Base-by-base conservation (phyloP, 2,329 filamentous ascomycete genomes). In the Sporothrix sp. region DNA sequence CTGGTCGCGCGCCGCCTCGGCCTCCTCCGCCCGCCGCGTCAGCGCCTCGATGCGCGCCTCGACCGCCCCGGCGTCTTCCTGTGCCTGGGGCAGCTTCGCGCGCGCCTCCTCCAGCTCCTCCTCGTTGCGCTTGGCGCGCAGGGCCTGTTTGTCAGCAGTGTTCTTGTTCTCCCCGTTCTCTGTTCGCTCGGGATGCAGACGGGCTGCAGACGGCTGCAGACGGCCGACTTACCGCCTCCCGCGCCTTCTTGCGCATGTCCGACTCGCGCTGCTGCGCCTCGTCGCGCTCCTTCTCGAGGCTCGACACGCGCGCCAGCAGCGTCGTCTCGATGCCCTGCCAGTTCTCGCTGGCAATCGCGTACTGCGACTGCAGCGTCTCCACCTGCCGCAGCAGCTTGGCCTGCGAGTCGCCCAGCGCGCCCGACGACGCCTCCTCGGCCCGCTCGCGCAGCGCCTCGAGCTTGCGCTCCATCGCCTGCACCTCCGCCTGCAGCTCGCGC, bases 291-390 rank as follows among this genome's bases (percentile, higher is more conserved):
- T 85, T 93, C 65, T 98, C 93, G 9, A 97, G 72, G 45, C 73
- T 83, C 4, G 82, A 76, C 10, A 93, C 76, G 52, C 90, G 80
- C 20, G 87, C 81, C 46, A 91, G 77, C 28, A 98, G 69, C 2
- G 87, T 94, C 9, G 85, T 80, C 66, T 98, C 91, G 55, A 98
- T 94, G 1, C 89, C 87, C 63, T 96, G 90, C 93, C 94, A 98
- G 60, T 98, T 98, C 62, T 95, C 88, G 58, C 87, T 93, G 1
- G 93, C 93, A 50, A 94, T 82, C 1, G 89, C 82, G 66, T 98
- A 95, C 64, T 98, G 94, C 7, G 87, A 93, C 66, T 98, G 93
- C 33, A 98, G 70, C 1, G 87, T 96, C 69, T 98, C 93, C 49
- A 98, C 85, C 66, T 98, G 94, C 36, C 93, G 82, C 38, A 97